Base-by-base conservation (phyloP, 1,139 yeast species). In the Suhomyces anneliseae region DNA sequence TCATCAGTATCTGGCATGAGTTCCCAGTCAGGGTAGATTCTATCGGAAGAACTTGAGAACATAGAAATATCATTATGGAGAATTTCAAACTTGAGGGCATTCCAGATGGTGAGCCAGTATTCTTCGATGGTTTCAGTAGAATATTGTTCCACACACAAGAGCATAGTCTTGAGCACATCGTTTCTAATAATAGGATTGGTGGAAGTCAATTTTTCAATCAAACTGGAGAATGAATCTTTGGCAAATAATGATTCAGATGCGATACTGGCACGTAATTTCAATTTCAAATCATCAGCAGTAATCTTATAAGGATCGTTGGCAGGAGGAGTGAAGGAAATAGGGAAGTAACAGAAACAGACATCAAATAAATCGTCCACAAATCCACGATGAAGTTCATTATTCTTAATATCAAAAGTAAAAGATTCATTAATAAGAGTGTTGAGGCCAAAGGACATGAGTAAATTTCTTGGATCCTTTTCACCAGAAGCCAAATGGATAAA, bases 301-400 rank as follows among this genome's bases (percentile, higher is more conserved):
- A 90, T 88, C 51, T 85, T 83, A 62, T 90, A 90, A 0, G 97
- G 96, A 64, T 92, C 97, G 61, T 88, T 85, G 49, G 87, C 83
- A 1, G 98, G 97, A 1, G 99, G 97, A 50, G 84, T 85, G 68
- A 95, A 95, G 1, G 97, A 87, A 44, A 95, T 92, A 5, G 99
- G 99, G 68, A 92, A 95, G 68, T 95, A 95, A 65, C 99, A 93
- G 62, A 93, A 93, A 36, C 90, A 77, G 34, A 88, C 83, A 62
- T 95, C 99, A 61, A 92, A 93, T 49, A 93, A 65, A 27, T 88
- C 90, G 34, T 66, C 62, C 38, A 73, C 49, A 44, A 59, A 63
- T 42, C 57, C 62, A 46, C 64, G 62, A 46, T 72, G 73, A n/a
- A 58, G 53, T 51, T 84, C 85, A 27, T 72, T 65, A 3, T 66